Base-by-base conservation (phyloP, 2,329 filamentous ascomycete genomes). In the Cercospora zeae-maydis region DNA sequence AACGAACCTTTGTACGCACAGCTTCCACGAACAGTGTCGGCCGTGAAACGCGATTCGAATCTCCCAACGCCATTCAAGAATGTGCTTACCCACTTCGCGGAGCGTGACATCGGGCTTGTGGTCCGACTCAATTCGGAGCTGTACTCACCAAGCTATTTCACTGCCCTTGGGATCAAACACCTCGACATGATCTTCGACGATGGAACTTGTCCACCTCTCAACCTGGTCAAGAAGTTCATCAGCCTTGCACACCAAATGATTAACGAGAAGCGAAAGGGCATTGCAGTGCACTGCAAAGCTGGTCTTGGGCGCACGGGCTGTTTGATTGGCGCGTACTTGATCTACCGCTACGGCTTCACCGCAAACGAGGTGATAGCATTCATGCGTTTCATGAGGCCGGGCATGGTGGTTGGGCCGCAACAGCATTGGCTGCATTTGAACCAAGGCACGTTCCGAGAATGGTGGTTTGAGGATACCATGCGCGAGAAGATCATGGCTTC, bases 181-280 rank as follows among this genome's bases (percentile, higher is more conserved):
- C 83, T 98, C 42, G 95, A 99, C 79, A 99, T 99, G 95, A 98
- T 99, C 73, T 99, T 99, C 74, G 95, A 98, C 73, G 95, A 99
- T 72, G 95, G 95, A 67, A 99, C 95, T 3, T 99, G 95, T 76
- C 95, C 95, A 21, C 88, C 92, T 1, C 81, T 99, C 58, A 86
- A 86, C 16, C 88, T 93, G n/a, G 95, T 99, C 30, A 88, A 91
- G 69, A 93, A 93, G 75, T 99, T 99, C 76, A 93, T 99, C 77
- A 91, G 91, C 69, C 83, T 99, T 63, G 93, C 95, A 1, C 95
- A 98, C 74, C 90, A 96, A 75, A 96, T 90, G 78, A 99, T 99
- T 73, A 93, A 88, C 0, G 84, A 93, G 56, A 91, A 90, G 79
- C 92, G 93, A 78, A 93, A 92, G 83, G 90, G 89, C 51, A 97